Base-by-base conservation (phyloP, 331 rosid species). In the Malus hybrid region DNA sequence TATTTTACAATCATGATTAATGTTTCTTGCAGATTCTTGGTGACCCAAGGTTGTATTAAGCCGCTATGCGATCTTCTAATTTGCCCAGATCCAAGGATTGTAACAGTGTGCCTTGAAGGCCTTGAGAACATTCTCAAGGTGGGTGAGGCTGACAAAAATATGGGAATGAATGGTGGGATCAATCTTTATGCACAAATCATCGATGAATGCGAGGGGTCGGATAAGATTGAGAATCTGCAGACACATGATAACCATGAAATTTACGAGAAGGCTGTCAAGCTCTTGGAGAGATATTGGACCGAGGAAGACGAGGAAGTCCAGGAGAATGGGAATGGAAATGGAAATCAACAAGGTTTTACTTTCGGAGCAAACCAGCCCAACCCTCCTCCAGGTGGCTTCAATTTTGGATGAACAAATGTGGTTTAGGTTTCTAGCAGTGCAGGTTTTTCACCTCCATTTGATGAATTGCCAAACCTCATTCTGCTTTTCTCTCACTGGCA, bases 81-180 rank as follows among this genome's bases (percentile, higher is more conserved):
- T 30, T 84, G 92, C 70, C 90, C 90, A 0, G 92, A 89, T 72
- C 84, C 92, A 15, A 86, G 88, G 80, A 82, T 84, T 29, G 84
- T 89, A 75, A 86, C 88, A 16, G 89, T 89, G 32, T 87, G 89
- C 76, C 86, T 90, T 6, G 90, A 90, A 81, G 92, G 88, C 39
- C 89, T 90, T 33, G 92, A 88, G 74, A 86, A 84, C 81, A 88
- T 89, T n/a, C 79, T 90, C 72, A 83, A 81, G 84, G 92, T 90
- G 20, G 90, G 96, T 1, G 96, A 90, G 80, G 89, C 90, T 67
- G 90, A 88, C 83, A 84, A 87, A 75, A 85, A 86, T 20, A 84
- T 79, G 89, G 87, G 96, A 68, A 74, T 81, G 52, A 66, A 84
- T 53, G 82, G 71, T 1, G 87, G 90, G 70, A 19, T 82, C 75